Evolutionary conservation across 768 basidiomycete species (phyloP), one percentile per base, ranked within the genome.

Genomic region (Tylopilus intermedius): DNA sequence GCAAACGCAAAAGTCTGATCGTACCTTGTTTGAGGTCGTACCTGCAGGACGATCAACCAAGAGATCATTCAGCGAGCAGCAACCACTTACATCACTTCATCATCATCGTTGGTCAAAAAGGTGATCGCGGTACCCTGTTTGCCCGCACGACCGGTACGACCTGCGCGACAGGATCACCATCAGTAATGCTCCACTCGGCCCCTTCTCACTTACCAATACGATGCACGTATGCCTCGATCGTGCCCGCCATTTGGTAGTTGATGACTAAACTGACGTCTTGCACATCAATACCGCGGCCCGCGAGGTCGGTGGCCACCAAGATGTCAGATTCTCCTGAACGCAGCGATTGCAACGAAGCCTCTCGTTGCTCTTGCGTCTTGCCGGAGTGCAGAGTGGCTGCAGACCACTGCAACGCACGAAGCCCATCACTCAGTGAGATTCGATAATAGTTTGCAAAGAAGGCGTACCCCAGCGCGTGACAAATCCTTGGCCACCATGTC

Each of bases 281-380:
- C 11, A 99, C 95, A 71, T 99, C 96, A 69, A 98, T 98, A 79
- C 96, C 96, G 63, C 96, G 90, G 42, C 96, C 96, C 39, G 96
- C 96, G 41, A 99, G 77, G 70, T 99, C 96, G 5, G 96, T 99
- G 1, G 96, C 96, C 30, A 99, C 95, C 8, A 99, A 78, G 21
- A 98, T 79, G 66, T 94, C 86, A 18, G 87, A 78, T 48, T 93
- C 85, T 47, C 94, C 95, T 26, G 79, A 85, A 9, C 96, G 85
- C 54, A 99, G 72, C 2, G 89, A 76, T 60, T 93, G 87, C 60
- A 99, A 71, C 4, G 95, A 84, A 1, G 90, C 90, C 70, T 99
- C 96, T 68, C 96, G 86, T 69, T 97, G 94, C 65, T 94, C 92
- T 70, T 99, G 96, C 55, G 88, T 93, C 75, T 99, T 99, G 55